Base-by-base conservation (phyloP, 345 rosid genomes). In the Lagerstroemia speciosa region DNA sequence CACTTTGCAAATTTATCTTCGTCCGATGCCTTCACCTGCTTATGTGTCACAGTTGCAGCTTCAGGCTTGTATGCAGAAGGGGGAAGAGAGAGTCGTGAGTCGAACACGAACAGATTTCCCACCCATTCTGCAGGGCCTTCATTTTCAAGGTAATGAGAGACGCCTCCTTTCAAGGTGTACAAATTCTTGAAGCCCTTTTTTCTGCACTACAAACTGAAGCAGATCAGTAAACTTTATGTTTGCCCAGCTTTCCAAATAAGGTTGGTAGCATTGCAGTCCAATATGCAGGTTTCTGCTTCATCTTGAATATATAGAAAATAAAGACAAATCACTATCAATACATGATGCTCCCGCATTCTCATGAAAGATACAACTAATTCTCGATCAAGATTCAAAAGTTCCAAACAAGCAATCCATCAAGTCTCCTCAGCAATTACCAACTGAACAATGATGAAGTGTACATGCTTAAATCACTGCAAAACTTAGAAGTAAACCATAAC, bases 91-190 rank as follows among this genome's bases (percentile, higher is more conserved):
- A 93, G 97, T 60, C 94, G 94, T 30, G 94, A 82, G 75, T 93
- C 98, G 70, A 91, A 91, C 50, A 89, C 91, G 78, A 91, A 89
- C 71, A 93, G 83, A 85, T 91, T 93, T 65, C 97, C 98, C 69
- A 78, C 78, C 97, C 96, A 89, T 64, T 82, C 84, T 66, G 72
- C 64, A 9, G 94, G 82, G 75, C 89, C 94, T 80, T 89, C 89
- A 36, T 76, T 80, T 63, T 84, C 80, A 38, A 93, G 97, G 82
- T 87, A 93, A 81, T 86, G 89, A 61, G 96, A 91, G 71, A 93
- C 84, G 31, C 98, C 97, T 73, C 96, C 96, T 79, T 79, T 81
- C 76, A 91, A 78, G 52, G 96, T 87, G 76, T 91, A 91, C 77
- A 92, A 74, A 71, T 79, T 92, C 75, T 79, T 83, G 71, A 88